Base-by-base conservation (phyloP, 2,329 filamentous ascomycete species). In the Fusarium mundagurra region DNA sequence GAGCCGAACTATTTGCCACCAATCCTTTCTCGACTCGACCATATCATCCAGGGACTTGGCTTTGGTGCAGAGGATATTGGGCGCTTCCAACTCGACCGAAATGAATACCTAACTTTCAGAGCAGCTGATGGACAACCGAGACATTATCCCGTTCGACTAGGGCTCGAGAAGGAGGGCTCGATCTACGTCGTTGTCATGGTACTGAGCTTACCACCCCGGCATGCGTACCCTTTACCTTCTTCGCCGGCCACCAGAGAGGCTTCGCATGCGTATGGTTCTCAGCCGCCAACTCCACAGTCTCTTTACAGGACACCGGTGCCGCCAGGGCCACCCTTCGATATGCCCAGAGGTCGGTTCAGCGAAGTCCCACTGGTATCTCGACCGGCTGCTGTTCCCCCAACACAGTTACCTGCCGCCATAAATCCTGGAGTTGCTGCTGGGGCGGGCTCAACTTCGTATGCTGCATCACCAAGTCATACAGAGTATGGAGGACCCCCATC, bases 1-100 rank as follows among this genome's bases (percentile, higher is more conserved):
- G 89, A 91, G 36, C 90, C 90, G 24, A 90, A 89, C 51, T 92
- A 92, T 77, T 83, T 92, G 27, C 90, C 90, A 8, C 90, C 90
- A 4, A 92, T 92, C n/a, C 86, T 89, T 68, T 86, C 84, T 43
- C 86, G 86, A 65, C 86, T 89, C 58, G 86, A 89, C 31, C 84
- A 86, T 33, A 85, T 90, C 22, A 87, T 91, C 38, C 86, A 88
- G 64, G 82, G 84, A 3, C 83, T 91, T 20, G 86, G 88, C 2
- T 90, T 92, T 74, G 83, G 82, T 17, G 72, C 83, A 1, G 89
- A 90, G 51, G 88, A 90, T 39, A 75, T 91, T 34, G 83, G 84
- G 22, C 86, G 86, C 50, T 87, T 88, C 63, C 81, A 85, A 29
- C 81, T 90, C 17, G 87, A 89, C 51, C 86, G 86, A 53, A 85